Evolutionary conservation across 2,329 filamentous ascomycete genomes (phyloP).

Genomic region (Myriosclerotinia curreyana): DNA sequence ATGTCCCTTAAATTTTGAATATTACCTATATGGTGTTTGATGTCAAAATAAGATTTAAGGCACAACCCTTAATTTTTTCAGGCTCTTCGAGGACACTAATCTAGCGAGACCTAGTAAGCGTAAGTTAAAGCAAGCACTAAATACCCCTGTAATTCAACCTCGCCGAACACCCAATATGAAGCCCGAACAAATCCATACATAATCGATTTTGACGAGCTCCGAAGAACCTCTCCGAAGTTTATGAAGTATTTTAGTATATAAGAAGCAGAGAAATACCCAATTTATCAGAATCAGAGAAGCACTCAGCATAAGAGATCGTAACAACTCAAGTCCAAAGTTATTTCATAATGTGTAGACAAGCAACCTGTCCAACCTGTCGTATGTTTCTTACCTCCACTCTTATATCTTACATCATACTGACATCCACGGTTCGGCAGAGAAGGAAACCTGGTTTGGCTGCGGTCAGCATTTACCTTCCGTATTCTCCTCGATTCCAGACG

Average conservation of each 20-base stretch:
- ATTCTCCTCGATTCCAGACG: slow-evolving; percentile 49
- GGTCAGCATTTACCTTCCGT: slow-evolving; percentile 50
- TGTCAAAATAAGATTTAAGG: not conserved
- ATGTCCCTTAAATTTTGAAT: not conserved
- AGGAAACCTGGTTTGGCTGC: slow-evolving; percentile 53
- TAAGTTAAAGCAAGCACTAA: not conserved
- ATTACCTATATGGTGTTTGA: not conserved
- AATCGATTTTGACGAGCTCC: not conserved
- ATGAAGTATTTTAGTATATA: not conserved
- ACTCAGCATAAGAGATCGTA: not conserved
- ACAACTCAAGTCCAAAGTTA: not conserved
- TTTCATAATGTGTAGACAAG: slow-evolving; percentile 50
- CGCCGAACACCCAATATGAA: slow-evolving; percentile 8
- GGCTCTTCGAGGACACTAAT: not conserved
- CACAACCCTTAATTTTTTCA: not conserved
- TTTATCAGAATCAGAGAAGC: not conserved
- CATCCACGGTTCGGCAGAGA: slow-evolving; percentile 43
- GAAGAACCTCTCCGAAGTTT: not conserved
- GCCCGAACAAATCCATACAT: not conserved
- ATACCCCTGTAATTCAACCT: not conserved
- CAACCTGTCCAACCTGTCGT: slow-evolving; percentile 51
- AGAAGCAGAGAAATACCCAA: not conserved
- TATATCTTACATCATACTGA: slow-evolving; percentile 18
- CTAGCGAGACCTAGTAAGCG: not conserved
- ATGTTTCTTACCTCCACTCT: slow-evolving; percentile 33